These are phyloP conservation scores for Elaeis guineensis DNA, from an alignment of 176 grass and related monocot species.

Conservation along the genomic window DNA sequence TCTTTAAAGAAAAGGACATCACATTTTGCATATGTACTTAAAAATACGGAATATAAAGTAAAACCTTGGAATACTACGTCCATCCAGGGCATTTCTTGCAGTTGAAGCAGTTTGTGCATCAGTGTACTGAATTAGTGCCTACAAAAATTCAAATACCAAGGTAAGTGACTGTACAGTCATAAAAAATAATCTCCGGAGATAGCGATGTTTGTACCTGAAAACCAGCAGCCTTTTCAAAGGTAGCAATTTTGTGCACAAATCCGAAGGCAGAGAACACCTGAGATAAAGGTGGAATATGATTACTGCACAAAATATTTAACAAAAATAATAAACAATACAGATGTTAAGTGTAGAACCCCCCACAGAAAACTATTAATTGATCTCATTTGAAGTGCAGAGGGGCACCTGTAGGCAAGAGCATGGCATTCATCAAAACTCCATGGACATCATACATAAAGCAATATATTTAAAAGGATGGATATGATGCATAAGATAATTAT, in stretches of 20 bases:
- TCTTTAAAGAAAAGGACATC: no score
- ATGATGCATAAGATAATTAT: not conserved
- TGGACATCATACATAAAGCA: not conserved
- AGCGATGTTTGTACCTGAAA: constrained; percentile 49
- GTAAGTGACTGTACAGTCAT: no score
- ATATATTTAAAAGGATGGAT: not conserved
- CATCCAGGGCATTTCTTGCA: constrained; percentile 88
- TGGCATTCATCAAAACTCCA: constrained; percentile 11
- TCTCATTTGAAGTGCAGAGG: not conserved
- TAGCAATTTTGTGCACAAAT: constrained; percentile 98
- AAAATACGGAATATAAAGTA: constrained; percentile 12
- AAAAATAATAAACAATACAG: no score
- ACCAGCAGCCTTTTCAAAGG: constrained; percentile 95
- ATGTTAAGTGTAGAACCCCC: no score
- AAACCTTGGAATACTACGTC: constrained; percentile 95
- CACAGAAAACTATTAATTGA: no score
- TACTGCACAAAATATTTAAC: not conserved
- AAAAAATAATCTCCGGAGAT: no score
- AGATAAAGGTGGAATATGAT: constrained; percentile 10
- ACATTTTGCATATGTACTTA: no score
- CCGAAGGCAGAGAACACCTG: constrained; percentile 98
- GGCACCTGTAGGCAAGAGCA: not conserved
- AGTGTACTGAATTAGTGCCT: constrained; percentile 90
- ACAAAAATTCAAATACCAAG: constrained; percentile 6
- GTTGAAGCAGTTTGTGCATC: constrained; percentile 79